Conservation (phyloP, 306 rosid genomes). For the Quercus parvula region DNA sequence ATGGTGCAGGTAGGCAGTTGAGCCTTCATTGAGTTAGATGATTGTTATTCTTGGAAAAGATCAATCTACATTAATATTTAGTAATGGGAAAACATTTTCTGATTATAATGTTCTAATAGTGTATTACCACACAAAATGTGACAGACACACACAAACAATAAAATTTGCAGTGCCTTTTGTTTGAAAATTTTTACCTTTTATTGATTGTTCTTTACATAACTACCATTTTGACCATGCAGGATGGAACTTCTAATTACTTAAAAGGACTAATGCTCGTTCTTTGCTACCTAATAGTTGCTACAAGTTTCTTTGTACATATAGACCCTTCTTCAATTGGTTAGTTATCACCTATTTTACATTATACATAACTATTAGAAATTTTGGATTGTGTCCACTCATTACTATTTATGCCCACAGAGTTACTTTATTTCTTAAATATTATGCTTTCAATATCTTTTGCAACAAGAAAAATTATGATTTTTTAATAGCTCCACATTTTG, state of each 20-base stretch:
- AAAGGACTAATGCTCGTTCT: constrained; percentile 79
- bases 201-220: neutral
- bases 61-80: neutral
- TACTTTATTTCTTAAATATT: neutral
- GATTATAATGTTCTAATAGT: neutral
- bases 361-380: neutral
- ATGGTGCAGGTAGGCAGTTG: constrained; percentile 55
- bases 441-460: neutral
- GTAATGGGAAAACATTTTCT: neutral
- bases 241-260: constrained; percentile 80
- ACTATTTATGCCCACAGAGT: neutral
- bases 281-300: constrained; percentile 80
- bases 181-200: neutral
- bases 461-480: too few species aligned
- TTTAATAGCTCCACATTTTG: too few species aligned
- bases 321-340: constrained; percentile 43
- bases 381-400: neutral
- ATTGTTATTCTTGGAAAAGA: neutral
- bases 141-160: neutral
- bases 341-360: neutral
- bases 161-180: neutral
- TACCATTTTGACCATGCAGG: constrained; percentile 47
- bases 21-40: constrained; percentile 4
- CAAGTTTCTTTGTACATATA: constrained; percentile 74
- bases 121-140: neutral